Conservation (phyloP, 2,329 filamentous ascomycete species). For the Trichoderma sp. region DNA sequence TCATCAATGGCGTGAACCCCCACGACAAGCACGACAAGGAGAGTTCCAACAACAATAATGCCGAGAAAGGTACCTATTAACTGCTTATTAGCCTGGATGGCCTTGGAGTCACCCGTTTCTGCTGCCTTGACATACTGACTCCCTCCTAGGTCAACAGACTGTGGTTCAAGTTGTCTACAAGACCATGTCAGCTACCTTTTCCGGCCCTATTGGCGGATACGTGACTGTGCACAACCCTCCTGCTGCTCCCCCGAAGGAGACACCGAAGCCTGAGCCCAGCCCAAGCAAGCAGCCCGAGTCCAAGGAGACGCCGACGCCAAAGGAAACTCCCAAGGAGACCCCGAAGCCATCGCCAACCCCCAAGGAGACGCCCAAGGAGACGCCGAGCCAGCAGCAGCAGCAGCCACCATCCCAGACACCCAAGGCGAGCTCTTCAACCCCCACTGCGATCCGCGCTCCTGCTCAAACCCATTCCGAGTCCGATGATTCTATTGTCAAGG, state of each 20-base stretch:
- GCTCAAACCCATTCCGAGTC: conserved; percentile 26
- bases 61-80: background rate
- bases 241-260: conserved; percentile 20
- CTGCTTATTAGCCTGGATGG: background rate
- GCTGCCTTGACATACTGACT: background rate
- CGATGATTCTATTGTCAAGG: conserved; percentile 35
- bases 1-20: conserved; percentile 26
- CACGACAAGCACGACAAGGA: background rate
- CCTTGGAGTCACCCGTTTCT: background rate
- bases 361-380: conserved; percentile 26
- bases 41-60: background rate
- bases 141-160: background rate
- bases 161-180: conserved; percentile 44
- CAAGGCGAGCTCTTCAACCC: background rate
- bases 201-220: conserved; percentile 46
- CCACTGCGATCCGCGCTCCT: conserved; percentile 19
- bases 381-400: conserved; percentile 11
- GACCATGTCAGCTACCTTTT: conserved; percentile 44
- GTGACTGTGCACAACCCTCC: conserved; percentile 36
- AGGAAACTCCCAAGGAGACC: conserved; percentile 23
- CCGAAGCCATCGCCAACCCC: background rate
- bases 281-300: conserved; percentile 18
- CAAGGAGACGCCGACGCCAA: background rate
- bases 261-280: background rate
- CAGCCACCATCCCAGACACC: background rate